Evolutionary conservation across 2,329 filamentous ascomycete species (phyloP).

Genomic region (Pseudogymnoascus sp.): DNA sequence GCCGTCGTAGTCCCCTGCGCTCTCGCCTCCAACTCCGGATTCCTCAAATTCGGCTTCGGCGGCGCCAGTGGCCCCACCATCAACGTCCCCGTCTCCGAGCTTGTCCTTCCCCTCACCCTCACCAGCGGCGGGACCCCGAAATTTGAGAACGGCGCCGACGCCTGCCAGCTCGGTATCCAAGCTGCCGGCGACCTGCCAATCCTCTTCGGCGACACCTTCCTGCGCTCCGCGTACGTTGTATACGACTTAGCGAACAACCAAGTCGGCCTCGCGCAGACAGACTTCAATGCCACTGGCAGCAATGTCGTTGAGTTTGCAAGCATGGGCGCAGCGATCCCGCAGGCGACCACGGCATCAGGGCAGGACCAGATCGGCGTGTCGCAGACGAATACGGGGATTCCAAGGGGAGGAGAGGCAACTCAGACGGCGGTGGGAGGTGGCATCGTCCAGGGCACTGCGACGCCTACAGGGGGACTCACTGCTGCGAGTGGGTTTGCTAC

Average conservation of each 20-base stretch:
- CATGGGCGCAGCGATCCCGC: not conserved
- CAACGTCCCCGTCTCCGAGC: constrained; percentile 41
- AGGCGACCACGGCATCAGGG: constrained; percentile 12
- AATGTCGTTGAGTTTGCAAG: constrained; percentile 27
- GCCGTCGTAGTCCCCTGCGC: constrained; percentile 46
- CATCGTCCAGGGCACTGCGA: not conserved
- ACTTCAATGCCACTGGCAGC: constrained; percentile 36
- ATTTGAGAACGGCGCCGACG: constrained; percentile 29
- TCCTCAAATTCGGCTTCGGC: constrained; percentile 45
- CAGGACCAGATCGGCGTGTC: constrained; percentile 4
- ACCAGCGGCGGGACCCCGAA: constrained; percentile 25
- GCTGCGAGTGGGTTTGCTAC: not conserved
- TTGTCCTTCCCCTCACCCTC: constrained; percentile 34
- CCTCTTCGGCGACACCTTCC: constrained; percentile 47
- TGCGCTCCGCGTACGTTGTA: constrained; percentile 49
- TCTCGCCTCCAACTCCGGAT: constrained; percentile 34
- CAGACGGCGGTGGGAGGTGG: not conserved
- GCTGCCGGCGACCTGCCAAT: constrained; percentile 25
- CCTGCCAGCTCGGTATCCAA: constrained; percentile 30
- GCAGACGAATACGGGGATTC: constrained; percentile 12
- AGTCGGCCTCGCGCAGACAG: constrained; percentile 45
- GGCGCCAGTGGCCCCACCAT: constrained; percentile 38
- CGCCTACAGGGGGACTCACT: not conserved
- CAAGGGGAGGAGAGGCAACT: constrained; percentile 10
- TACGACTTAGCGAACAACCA: constrained; percentile 48